Base-by-base conservation (phyloP, 78 protist species). In the Dictyostelium citrinum region DNA sequence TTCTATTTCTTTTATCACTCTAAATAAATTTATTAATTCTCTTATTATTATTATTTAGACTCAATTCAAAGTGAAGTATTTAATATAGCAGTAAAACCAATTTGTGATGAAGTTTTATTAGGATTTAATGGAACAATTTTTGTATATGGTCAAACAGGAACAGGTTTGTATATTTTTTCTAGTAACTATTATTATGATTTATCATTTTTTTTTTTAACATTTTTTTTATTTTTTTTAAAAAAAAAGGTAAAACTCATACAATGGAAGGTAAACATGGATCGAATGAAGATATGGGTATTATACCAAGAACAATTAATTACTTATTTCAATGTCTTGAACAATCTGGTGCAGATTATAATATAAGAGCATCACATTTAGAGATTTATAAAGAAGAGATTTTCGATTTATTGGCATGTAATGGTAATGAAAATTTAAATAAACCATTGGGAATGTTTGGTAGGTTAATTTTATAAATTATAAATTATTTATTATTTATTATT, bases 81-180 rank as follows among this genome's bases (percentile, higher is more conserved):
- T 55, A 60, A 84, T 67, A 80, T 86, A 17, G 27, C 80, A 46
- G 91, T 86, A 3, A 76, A n/a, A 39, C 96, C 91, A 41, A 93
- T 84, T 70, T 91, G 64, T 6, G 84, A 79, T 31, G 91, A 93
- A 16, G 96, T 90, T 29, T 70, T 95, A 39, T 61, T 35, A 1
- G 97, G 97, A 39, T 95, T 90, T 46, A 95, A 95, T 84, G 90
- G 97, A 1, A 94, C 96, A 33, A 88, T 94, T 45, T 94, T 94
- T 60, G 97, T 91, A 16, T 95, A 95, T 84, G 97, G 97, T 72
- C 96, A 93, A 51, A 93, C 96, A 4, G 96, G 96, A 35, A 58
- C 84, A 20, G 82, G 64, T 55, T 55, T 55, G 64, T 55, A 55
- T 55, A 20, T 49, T 49, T 49, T 22, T 8, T 76, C 1, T 20